Percentiles rank a stretch among this genome's conserved stretches.
Evolutionary conservation across 176 grass and related monocot genomes (phyloP).

Genomic region (Hordeum marinum): DNA sequence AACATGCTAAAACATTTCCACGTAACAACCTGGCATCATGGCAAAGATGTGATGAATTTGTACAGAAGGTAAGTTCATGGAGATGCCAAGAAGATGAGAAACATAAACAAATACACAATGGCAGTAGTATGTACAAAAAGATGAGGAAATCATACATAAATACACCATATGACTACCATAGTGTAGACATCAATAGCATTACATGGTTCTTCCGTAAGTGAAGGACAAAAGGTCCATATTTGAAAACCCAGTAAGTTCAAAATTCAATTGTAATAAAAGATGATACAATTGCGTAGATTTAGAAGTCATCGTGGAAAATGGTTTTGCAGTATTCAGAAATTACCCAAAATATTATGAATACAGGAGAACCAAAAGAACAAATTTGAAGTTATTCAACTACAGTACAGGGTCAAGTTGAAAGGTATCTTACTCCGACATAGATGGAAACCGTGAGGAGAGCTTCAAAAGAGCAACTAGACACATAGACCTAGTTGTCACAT

Average conservation of each 20-base stretch:
- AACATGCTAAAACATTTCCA: background rate
- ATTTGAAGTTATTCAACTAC: background rate
- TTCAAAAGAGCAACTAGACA: constrained; percentile 92
- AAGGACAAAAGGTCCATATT: background rate
- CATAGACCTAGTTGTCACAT: constrained; percentile 87
- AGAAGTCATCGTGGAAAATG: background rate
- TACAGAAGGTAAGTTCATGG: constrained; percentile 1
- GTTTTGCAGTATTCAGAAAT: background rate
- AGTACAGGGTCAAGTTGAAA: constrained; percentile 2
- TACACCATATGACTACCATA: background rate
- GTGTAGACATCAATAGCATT: constrained; percentile 4
- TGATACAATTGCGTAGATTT: background rate
- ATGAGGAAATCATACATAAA: too few relatives aligned
- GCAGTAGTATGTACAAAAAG: background rate
- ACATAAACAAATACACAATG: background rate
- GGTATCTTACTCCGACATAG: constrained; percentile 66
- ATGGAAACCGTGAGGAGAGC: constrained; percentile 84
- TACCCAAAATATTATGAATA: background rate
- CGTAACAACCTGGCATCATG: background rate
- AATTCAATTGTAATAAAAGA: background rate
- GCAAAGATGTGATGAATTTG: background rate
- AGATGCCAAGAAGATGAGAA: background rate
- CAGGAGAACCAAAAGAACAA: background rate
- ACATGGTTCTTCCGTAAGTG: background rate
- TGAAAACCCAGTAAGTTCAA: background rate